These are phyloP conservation scores for Exophiala calicioides DNA, from an alignment of 2,329 filamentous ascomycete genomes.

Conservation along the genomic window DNA sequence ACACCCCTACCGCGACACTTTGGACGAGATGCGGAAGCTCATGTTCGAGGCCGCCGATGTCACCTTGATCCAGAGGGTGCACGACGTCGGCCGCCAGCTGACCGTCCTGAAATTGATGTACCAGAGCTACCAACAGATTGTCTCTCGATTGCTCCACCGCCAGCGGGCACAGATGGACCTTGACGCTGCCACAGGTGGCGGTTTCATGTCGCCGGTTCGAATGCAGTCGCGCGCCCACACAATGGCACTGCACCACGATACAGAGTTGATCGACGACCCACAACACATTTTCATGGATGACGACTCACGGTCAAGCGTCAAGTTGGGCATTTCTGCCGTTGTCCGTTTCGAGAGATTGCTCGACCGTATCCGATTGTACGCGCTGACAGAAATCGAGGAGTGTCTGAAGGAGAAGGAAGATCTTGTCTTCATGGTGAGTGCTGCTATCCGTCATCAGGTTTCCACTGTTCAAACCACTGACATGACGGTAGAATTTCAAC, in stretches of 20 bases:
- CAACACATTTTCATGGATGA: conserved; percentile 13
- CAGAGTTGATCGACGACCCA: too few species aligned
- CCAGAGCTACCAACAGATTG: conserved; percentile 62
- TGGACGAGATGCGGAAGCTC: conserved; percentile 54
- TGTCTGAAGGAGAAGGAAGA: conserved; percentile 70
- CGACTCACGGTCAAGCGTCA: conserved; percentile 34
- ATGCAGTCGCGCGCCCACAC: too few species aligned
- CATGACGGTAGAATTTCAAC: conserved; percentile 66
- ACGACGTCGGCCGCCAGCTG: conserved; percentile 62
- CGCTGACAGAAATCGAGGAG: conserved; percentile 63
- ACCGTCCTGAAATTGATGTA: conserved; percentile 64
- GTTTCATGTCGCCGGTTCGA: too few species aligned
- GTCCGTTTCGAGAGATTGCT: conserved; percentile 62
- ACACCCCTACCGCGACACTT: conserved; percentile 48
- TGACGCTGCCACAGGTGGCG: background rate
- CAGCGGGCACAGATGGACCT: conserved; percentile 37
- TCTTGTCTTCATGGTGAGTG: conserved; percentile 64
- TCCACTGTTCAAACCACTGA: conserved; percentile 15
- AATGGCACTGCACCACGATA: too few species aligned
- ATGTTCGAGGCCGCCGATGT: conserved; percentile 57
- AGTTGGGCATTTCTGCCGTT: conserved; percentile 51
- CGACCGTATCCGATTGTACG: conserved; percentile 63
- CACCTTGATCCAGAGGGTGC: conserved; percentile 52
- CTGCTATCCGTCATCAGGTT: background rate
- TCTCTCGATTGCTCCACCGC: conserved; percentile 60